Evolutionary conservation across 805 yeast genomes (phyloP), one percentile per base, ranked within the genome.

Genomic region (Yarrowia keelungensis): DNA sequence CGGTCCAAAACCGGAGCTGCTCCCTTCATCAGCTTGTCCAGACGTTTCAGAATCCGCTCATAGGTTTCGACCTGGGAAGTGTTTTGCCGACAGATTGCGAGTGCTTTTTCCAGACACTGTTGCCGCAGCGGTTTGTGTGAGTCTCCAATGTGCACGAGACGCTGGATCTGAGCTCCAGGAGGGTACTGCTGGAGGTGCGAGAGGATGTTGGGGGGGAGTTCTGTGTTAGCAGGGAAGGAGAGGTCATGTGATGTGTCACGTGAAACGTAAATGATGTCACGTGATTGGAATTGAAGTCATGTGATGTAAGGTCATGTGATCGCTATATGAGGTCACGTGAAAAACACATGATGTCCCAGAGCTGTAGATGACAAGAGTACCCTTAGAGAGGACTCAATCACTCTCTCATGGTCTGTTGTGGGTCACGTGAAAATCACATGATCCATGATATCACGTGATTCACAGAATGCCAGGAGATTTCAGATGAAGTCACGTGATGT

Each of bases 71-170:
- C 65, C 15, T 43, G 51, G 3, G 19, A 11, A 10, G 65, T 59
- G 1, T 32, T 22, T 14, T 59, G 65, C 8, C 65, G 65, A 9
- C 65, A 59, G 51, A 59, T 59, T 14, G 65, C 41, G 7, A 59
- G 32, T 2, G 65, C 65, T 9, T 59, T 43, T 36, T 43, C 65
- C 11, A 43, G 32, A 35, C 65, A 59, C 11, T 45, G 65, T 9
- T 59, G 65, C 5, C 65, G 65, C 16, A 59, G 16, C 19, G 51
- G 51, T 19, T 59, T 59, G 51, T 59, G 51, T 16, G 65, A 12
- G 42, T 43, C 50, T 8, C 51, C 65, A 35, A 59, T 45, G 26
- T 59, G 51, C 16, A 38, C n/a, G 16, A 62, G 47, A 11, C 67
- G 54, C n/a, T 62, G 56, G 19, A 62, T 62, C 16, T 62, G 67